Percentiles rank a stretch among this genome's conserved stretches.
phyloP scores from a whole-genome alignment of 2,329 filamentous ascomycete genomes.

The Colletotrichum eleusines region DNA sequence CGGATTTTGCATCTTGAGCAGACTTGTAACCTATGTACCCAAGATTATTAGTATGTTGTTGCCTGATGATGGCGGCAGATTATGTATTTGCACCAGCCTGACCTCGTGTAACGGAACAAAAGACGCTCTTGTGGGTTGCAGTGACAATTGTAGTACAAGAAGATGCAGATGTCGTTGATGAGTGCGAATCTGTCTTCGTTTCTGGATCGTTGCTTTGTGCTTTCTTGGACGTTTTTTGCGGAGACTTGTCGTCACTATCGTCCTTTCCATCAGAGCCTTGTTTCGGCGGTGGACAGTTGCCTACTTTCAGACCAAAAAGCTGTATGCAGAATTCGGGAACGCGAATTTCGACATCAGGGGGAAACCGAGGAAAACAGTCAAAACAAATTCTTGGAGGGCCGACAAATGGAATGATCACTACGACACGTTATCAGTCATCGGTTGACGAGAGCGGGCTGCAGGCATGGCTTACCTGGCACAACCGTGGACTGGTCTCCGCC shows the following conservation, averaged over 20 bases:
- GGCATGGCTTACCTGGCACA: not conserved
- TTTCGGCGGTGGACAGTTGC: not conserved
- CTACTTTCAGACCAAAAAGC: not conserved
- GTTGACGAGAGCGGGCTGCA: not conserved
- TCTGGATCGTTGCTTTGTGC: not conserved
- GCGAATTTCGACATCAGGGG: not conserved
- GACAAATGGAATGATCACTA: not conserved
- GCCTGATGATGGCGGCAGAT: not conserved
- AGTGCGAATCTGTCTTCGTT: not conserved
- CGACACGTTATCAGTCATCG: not conserved
- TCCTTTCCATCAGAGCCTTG: not conserved
- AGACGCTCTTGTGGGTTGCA: not conserved
- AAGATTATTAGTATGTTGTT: not conserved
- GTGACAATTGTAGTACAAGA: not conserved
- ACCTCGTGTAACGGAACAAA: conserved; percentile 3
- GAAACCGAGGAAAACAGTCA: not conserved
- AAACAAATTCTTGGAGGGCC: not conserved
- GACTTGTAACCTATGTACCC: not conserved
- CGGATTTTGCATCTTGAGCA: not conserved
- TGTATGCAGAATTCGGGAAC: conserved; percentile 1
- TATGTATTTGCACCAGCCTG: not conserved
- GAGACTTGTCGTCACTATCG: not conserved
- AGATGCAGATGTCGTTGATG: not conserved
- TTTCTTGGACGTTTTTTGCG: not conserved
- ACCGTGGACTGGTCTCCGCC: not conserved